Evolutionary conservation across 1,284 basidiomycete species (phyloP), one percentile per base, ranked within the genome.

Genomic region (Xanthoconium separans): DNA sequence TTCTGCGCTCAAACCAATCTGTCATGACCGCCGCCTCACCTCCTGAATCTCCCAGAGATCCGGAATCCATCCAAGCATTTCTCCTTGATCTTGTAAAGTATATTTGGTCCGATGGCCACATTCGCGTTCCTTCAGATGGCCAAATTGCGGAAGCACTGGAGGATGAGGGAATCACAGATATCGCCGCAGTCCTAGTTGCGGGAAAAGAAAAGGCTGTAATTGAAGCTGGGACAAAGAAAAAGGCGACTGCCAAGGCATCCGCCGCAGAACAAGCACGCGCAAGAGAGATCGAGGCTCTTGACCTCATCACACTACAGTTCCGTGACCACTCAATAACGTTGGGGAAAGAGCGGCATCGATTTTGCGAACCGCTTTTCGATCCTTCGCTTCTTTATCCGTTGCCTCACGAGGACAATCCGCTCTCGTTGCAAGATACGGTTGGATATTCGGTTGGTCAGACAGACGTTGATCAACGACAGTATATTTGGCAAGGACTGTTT

Each of bases 331-430:
- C 85, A 46, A 71, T 98, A 57, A 88, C 85, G 2, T 65, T 98
- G 31, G 95, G 94, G 6, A 87, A 91, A 62, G 91, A 95, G 62
- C 80, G 94, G 45, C 93, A 97, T 76, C 80, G 91, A 40, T 87
- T 95, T 68, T 93, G 91, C 66, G 95, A 97, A 66, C 93, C 94
- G 10, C 76, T 98, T 33, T 92, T 95, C 60, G 86, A 94, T 56
- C 88, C 91, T 3, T 71, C 66, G 3, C 61, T 89, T 39, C 70
- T 88, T 54, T 68, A 70, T 2, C 59, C 64, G n/a, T 50, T 75
- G 12, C 63, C 64, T 42, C 64, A 55, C 46, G 62, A 65, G 22
- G 70, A 71, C 30, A 71, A 68, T 30, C 64, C 70, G 1, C 59
- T 78, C 42, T 73, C 87, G 6, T 60, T 91, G 52, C 88, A 89